A percentile compares a stretch with the other conserved stretches of the same genome.
Conservation (phyloP, 2,329 filamentous ascomycete genomes). For the Ophiostoma piceae region DNA sequence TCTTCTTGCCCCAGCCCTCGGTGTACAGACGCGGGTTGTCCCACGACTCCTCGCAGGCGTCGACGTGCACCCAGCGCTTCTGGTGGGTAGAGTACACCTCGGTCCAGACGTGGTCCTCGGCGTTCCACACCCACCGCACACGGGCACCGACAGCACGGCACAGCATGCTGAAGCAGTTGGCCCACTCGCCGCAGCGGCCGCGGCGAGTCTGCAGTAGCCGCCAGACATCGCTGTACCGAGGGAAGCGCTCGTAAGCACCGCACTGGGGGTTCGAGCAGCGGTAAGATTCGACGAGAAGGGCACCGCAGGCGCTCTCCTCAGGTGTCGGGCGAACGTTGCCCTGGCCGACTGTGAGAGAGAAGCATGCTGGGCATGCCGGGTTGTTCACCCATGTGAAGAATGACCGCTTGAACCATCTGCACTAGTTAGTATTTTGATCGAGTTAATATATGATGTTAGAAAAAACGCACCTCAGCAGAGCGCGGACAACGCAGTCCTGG, state of each 20-base stretch:
- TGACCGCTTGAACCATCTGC: conserved; percentile 86
- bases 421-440: conserved; percentile 20
- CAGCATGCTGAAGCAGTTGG: conserved; percentile 98
- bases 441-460: not conserved
- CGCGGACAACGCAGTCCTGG: conserved; percentile 90
- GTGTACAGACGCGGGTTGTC: conserved; percentile 89
- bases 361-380: conserved; percentile 75
- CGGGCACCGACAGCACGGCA: conserved; percentile 86
- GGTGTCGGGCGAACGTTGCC: conserved; percentile 80
- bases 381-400: conserved; percentile 99
- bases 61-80: conserved; percentile 92
- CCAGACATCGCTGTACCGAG: conserved; percentile 93
- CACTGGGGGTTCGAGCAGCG: conserved; percentile 74
- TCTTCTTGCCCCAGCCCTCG: conserved; percentile 93
- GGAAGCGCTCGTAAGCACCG: conserved; percentile 74
- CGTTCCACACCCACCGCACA: conserved; percentile 97
- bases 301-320: conserved; percentile 84
- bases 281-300: conserved; percentile 83
- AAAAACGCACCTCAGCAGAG: conserved; percentile 66
- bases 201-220: conserved; percentile 78
- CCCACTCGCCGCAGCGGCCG: conserved; percentile 91
- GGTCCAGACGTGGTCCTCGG: conserved; percentile 95
- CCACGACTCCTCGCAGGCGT: conserved; percentile 91
- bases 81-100: conserved; percentile 95
- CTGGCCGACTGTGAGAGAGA: conserved; percentile 73